Conservation (phyloP, 1,284 basidiomycete genomes). For the Hemileia vastatrix region DNA sequence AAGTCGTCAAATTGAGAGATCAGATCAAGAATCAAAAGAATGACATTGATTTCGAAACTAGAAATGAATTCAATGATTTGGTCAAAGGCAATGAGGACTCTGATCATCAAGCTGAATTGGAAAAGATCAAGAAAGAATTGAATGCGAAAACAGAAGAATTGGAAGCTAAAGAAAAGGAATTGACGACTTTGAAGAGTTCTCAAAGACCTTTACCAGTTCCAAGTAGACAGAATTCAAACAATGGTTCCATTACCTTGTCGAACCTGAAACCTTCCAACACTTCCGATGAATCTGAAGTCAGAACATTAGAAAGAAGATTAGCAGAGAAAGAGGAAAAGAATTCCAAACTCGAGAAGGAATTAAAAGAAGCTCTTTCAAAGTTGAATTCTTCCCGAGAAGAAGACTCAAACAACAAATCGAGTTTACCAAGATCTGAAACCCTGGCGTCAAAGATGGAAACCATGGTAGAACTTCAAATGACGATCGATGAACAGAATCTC, state of each 20-base stretch:
- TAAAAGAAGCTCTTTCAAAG: not conserved
- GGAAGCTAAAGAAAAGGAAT: not conserved
- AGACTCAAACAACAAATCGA: not conserved
- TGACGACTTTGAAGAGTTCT: slow-evolving; percentile 15
- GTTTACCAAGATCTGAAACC: slow-evolving; percentile 4
- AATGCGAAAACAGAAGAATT: not conserved
- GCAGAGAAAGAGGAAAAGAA: no score
- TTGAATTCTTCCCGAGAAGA: not conserved
- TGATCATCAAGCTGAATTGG: not conserved
- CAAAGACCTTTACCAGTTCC: no score
- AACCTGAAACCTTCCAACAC: no score
- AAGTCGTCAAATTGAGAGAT: not conserved
- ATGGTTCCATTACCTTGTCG: no score
- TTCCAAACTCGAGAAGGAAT: no score
- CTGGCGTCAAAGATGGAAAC: slow-evolving; percentile 20
- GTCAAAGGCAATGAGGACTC: slow-evolving; percentile 4
- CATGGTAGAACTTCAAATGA: slow-evolving; percentile 21
- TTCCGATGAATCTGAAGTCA: no score
- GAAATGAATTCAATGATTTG: slow-evolving; percentile 19
- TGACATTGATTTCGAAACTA: not conserved
- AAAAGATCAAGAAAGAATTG: not conserved
- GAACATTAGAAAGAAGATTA: no score
- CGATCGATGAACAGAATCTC: slow-evolving; percentile 18
- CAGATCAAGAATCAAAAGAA: not conserved
- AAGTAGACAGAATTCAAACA: no score